phyloP scores from a whole-genome alignment of 2,329 filamentous ascomycete genomes.

The Penicillium sp. region DNA sequence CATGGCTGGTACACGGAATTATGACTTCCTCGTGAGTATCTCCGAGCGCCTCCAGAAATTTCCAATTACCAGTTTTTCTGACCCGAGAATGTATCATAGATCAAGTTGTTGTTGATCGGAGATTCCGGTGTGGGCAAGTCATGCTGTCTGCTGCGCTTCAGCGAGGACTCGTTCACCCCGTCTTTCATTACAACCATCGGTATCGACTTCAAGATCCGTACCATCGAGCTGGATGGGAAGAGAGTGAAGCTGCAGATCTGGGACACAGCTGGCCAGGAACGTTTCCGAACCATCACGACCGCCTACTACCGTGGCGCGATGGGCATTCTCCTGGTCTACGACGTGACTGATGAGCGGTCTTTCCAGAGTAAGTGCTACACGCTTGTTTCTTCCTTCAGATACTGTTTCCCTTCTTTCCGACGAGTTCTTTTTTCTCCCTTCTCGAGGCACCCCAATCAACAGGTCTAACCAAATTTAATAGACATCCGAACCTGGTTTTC shows the following conservation, averaged over 20 bases:
- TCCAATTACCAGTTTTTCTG: not conserved
- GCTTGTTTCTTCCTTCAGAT: not conserved
- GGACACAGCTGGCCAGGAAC: constrained; percentile 98
- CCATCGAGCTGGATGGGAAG: constrained; percentile 98
- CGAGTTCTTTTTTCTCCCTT: not conserved
- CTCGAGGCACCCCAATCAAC: not conserved
- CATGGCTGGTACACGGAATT: constrained; percentile 98
- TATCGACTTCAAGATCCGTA: constrained; percentile 99
- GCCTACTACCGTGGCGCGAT: constrained; percentile 98
- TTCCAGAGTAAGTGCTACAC: constrained; percentile 78
- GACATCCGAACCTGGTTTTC: constrained; percentile 99
- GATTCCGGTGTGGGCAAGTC: constrained; percentile 97
- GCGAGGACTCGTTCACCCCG: constrained; percentile 95
- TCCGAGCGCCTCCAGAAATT: not conserved
- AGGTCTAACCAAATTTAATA: constrained; percentile 43
- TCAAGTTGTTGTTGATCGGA: constrained; percentile 95
- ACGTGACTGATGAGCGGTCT: constrained; percentile 94
- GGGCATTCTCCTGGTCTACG: constrained; percentile 96
- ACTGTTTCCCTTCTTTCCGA: not conserved
- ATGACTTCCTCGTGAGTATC: constrained; percentile 88
- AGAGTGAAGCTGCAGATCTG: constrained; percentile 99
- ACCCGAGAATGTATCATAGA: constrained; percentile 56
- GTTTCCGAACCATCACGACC: constrained; percentile 97
- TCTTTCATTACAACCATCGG: constrained; percentile 99
- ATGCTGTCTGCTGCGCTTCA: constrained; percentile 94